These are phyloP conservation scores for Nepenthes mirabilis DNA, from an alignment of 148 eudicot genomes.

Conservation along the genomic window DNA sequence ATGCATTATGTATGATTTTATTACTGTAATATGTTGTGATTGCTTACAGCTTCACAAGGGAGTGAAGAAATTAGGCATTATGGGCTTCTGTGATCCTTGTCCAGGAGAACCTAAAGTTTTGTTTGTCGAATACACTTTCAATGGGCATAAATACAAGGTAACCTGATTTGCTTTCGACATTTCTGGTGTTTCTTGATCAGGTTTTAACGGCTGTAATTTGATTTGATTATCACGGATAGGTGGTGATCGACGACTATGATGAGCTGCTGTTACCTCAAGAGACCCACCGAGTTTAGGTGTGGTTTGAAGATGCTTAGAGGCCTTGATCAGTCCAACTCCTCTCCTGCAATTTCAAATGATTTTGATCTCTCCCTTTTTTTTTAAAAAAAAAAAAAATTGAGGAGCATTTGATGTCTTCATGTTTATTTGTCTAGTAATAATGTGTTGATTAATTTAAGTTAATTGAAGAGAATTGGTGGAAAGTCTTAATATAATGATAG, in stretches of 20 bases:
- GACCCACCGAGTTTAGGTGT: conserved; percentile 31
- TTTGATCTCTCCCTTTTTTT: no score
- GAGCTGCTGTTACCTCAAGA: conserved; percentile 57
- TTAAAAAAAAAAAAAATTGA: no score
- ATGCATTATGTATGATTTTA: not conserved
- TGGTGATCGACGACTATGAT: conserved; percentile 51
- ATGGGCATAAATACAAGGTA: conserved; percentile 49
- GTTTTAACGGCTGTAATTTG: not conserved
- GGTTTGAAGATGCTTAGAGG: not conserved
- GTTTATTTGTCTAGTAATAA: no score
- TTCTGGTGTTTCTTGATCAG: not conserved
- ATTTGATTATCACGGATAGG: conserved; percentile 20
- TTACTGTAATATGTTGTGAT: not conserved
- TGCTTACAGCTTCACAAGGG: conserved; percentile 80
- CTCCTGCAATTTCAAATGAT: no score
- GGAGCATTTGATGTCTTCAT: no score
- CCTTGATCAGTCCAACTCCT: no score
- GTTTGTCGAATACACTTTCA: conserved; percentile 51
- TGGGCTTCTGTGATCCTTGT: conserved; percentile 98
- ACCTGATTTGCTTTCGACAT: not conserved
- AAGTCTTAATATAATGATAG: no score
- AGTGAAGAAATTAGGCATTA: conserved; percentile 91
- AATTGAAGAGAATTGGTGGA: no score
- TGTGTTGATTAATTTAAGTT: no score
- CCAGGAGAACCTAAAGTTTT: conserved; percentile 76